Evolutionary conservation across 2,329 filamentous ascomycete species (phyloP), one percentile per base, ranked within the genome.

Genomic region (Colletotrichum australisinense): DNA sequence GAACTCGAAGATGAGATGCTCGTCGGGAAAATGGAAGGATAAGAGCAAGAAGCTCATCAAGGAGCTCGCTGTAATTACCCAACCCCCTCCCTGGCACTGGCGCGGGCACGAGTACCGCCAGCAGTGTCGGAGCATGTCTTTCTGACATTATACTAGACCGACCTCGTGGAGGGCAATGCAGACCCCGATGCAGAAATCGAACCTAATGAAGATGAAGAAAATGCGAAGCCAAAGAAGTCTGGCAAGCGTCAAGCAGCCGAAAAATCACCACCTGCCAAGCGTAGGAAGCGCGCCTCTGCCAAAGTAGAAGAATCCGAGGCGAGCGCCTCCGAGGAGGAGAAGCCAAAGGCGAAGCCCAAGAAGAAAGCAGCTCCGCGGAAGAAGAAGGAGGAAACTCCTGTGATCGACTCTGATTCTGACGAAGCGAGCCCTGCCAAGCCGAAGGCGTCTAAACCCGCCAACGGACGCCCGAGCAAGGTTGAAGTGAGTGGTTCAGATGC

Each of bases 1-100:
- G 80, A 78, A 1, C 83, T 92, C 1, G 84, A 87, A 0, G 80
- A 85, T 1, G 88, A 85, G 0, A 90, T 91, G 74, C 86, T 92
- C 82, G 16, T 75, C 78, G 2, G 80, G 75, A 0, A 80, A 86
- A 19, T 92, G 91, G 91, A 92, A 92, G 78, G 79, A 82, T 5
- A 87, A 84, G 75, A 92, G 89, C 79, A 92, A 92, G 77, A 78
- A 80, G 1, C 77, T 91, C n/a, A 90, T 92, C 75, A 87, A 87
- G 65, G 81, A 82, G 22, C 82, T 85, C 60, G 86, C 88, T n/a
- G 90, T 92, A 84, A 75, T 88, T 84, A 3, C 7, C 11, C 28
- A 32, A 52, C 19, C 26, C 24, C 38, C 22, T 30, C 63, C 19
- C 32, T 52, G 52, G 26, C n/a, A 35, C 35, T 46, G 55, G 30